Base-by-base conservation (phyloP, 78 protist species). In the Dictyostelium firmibasis region DNA sequence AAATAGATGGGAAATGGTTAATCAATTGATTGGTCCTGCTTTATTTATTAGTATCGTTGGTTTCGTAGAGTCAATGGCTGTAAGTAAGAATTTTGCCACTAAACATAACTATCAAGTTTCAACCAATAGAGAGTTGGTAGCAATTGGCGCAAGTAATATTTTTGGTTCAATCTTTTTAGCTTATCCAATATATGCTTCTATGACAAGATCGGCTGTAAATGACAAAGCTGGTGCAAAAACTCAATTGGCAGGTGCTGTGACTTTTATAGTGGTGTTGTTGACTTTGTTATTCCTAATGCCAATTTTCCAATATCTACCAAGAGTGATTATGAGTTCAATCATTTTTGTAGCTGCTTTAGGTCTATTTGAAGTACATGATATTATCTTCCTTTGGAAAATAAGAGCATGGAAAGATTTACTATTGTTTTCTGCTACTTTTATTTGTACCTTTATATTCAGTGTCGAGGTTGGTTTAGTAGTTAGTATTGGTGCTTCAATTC, bases 271-370 rank as follows among this genome's bases (percentile, higher is more conserved):
- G 6, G 86, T 93, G 14, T 27, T 93, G 25, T 78, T 93, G 11
- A 81, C 93, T 0, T 43, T 84, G 25, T 84, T 93, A 1, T 85
- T 93, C 9, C 20, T 93, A 8, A 81, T 93, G 92, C 96, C 96
- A 14, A 57, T 78, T 0, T 86, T 93, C 83, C 91, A 72, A 27
- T 57, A 85, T 43, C 69, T 93, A 25, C 96, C 96, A n/a, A 72
- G 87, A 41, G 96, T 85, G 0, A 69, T 82, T 3, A 84, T 93
- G 92, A 69, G 93, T 20, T 85, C 96, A 0, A 86, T 93, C 25
- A 85, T 93, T 8, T 86, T 93, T n/a, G 92, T 86, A 2, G 96
- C 96, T 1, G 96, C 96, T 0, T 14, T 93, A n/a, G 96, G 96
- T 2, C 43, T 93, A n/a, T 70, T 84, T 60, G 96, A 93, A 27